Evolutionary conservation across 495 filamentous ascomycete genomes (phyloP).

Genomic region (Apiosordaria backusii): DNA sequence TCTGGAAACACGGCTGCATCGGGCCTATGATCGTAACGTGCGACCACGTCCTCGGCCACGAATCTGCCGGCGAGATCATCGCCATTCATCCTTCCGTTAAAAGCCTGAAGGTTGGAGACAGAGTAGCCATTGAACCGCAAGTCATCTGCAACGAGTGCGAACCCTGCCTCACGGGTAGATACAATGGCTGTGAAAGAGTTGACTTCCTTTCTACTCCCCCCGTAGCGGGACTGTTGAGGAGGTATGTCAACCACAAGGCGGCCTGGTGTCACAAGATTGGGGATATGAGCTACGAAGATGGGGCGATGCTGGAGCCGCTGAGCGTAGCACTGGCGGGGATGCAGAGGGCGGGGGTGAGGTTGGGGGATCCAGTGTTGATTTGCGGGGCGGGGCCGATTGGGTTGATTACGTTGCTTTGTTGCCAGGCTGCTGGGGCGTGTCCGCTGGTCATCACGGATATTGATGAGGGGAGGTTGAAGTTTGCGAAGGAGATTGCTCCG

Average conservation of each 20-base stretch:
- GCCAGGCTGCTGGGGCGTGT: conserved; percentile 75
- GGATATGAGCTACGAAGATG: conserved; percentile 83
- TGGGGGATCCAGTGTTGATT: conserved; percentile 80
- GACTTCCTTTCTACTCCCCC: conserved; percentile 86
- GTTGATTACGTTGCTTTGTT: conserved; percentile 77
- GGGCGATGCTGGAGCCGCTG: conserved; percentile 81
- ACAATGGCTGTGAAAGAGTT: conserved; percentile 87
- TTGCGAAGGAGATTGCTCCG: conserved; percentile 76
- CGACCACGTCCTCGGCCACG: conserved; percentile 88
- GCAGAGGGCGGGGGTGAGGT: conserved; percentile 68
- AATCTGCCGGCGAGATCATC: conserved; percentile 81
- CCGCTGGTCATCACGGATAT: conserved; percentile 92
- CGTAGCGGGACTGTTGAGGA: conserved; percentile 78
- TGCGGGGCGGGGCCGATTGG: conserved; percentile 92
- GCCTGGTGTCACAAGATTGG: conserved; percentile 92
- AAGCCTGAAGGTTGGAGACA: conserved; percentile 71
- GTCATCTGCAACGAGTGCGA: conserved; percentile 85
- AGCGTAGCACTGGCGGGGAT: conserved; percentile 81
- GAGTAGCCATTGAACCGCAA: conserved; percentile 88
- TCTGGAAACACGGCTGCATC: conserved; percentile 92
- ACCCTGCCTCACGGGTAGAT: conserved; percentile 83
- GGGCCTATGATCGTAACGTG: conserved; percentile 88
- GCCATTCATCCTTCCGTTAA: conserved; percentile 77
- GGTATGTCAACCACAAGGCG: conserved; percentile 90
- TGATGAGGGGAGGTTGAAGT: conserved; percentile 74